Percentiles rank a stretch among this genome's conserved stretches.
These are phyloP conservation scores for Emergomyces africanus DNA, from an alignment of 2,329 filamentous ascomycete genomes.

Conservation along the genomic window DNA sequence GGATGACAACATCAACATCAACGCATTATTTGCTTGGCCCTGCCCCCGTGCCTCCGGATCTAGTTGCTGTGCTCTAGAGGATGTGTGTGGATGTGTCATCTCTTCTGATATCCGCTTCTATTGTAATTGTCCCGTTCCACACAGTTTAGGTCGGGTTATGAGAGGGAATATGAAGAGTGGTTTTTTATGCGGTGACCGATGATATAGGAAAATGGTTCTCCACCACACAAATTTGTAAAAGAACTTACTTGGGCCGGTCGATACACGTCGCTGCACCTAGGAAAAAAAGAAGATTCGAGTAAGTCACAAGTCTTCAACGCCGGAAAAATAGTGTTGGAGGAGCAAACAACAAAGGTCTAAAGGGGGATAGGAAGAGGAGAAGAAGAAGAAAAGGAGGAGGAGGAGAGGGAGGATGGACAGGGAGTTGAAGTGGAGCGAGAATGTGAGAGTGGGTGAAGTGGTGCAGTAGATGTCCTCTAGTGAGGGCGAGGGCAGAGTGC, in stretches of 20 bases:
- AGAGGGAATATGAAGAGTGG: background rate
- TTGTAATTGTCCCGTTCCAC: background rate
- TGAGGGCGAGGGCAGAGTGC: background rate
- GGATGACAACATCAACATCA: background rate
- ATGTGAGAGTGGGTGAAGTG: background rate
- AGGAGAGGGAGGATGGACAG: no score
- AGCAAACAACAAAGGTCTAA: background rate
- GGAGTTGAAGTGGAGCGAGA: no score
- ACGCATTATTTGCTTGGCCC: background rate
- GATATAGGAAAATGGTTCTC: background rate
- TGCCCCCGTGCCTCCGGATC: background rate
- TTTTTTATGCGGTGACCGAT: background rate
- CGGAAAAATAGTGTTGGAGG: background rate
- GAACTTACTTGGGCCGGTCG: constrained; percentile 35
- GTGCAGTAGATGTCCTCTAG: constrained; percentile 4
- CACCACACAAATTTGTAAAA: background rate
- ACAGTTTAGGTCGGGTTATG: background rate
- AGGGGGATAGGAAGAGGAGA: background rate
- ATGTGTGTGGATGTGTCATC: background rate
- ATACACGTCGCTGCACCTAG: constrained; percentile 34
- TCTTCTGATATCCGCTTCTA: background rate
- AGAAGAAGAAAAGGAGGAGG: background rate
- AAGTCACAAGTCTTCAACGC: constrained; percentile 9
- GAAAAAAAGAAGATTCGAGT: constrained; percentile 8
- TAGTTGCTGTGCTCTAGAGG: no score